A percentile compares a stretch with the other conserved stretches of the same genome.
These are phyloP conservation scores for Epichloe sibirici DNA, from an alignment of 2,329 filamentous ascomycete genomes.

Conservation along the genomic window DNA sequence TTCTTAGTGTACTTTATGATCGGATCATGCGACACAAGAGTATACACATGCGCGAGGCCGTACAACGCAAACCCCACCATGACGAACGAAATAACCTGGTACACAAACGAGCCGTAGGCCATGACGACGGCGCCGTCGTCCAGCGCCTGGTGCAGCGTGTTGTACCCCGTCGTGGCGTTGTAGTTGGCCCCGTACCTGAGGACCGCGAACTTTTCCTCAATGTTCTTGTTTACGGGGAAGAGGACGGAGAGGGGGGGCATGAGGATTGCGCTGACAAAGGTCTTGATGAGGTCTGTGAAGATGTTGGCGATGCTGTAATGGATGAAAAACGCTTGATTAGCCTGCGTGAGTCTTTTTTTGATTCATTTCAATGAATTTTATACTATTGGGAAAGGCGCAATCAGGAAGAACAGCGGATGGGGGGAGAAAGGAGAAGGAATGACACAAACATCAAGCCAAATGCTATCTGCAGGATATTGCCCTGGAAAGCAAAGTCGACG, in stretches of 20 bases:
- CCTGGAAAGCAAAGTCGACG: conserved; percentile 59
- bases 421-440: no score
- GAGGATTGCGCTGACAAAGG: conserved; percentile 58
- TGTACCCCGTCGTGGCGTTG: conserved; percentile 44
- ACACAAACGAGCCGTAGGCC: conserved; percentile 59
- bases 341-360: no score
- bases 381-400: no score
- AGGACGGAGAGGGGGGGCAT: conserved; percentile 58
- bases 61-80: conserved; percentile 56
- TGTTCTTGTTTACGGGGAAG: conserved; percentile 56
- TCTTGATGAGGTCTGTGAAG: conserved; percentile 60
- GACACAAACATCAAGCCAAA: conserved; percentile 58
- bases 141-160: conserved; percentile 55
- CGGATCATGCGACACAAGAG: conserved; percentile 46
- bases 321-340: no score
- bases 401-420: no score
- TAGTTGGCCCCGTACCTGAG: conserved; percentile 45
- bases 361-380: no score
- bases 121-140: conserved; percentile 61
- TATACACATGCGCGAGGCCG: conserved; percentile 49
- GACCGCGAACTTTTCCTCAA: conserved; percentile 64
- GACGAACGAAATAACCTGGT: conserved; percentile 52
- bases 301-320: conserved; percentile 48
- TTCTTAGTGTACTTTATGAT: conserved; percentile 60
- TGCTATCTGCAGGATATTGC: conserved; percentile 65